phyloP scores from a whole-genome alignment of 139 green algal genomes.

The Dunaliella primolecta region DNA sequence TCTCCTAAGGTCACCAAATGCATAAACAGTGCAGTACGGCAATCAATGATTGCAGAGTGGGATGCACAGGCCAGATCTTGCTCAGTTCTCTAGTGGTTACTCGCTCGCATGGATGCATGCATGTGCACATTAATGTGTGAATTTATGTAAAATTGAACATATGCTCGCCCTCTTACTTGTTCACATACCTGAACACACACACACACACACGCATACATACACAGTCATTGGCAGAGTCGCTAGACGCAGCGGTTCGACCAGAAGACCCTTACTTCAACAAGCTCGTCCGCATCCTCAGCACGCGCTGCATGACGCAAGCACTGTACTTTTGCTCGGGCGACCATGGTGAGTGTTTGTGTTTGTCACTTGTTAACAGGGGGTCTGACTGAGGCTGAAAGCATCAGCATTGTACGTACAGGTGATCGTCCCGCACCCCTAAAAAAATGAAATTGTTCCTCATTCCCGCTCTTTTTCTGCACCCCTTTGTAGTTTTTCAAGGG shows the following conservation, averaged over 20 bases:
- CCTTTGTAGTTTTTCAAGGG: no score
- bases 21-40: no score
- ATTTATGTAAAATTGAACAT: not conserved
- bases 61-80: no score
- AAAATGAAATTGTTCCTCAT: not conserved
- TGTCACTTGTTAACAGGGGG: no score
- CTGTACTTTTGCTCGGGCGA: constrained; percentile 79
- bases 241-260: constrained; percentile 69
- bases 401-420: constrained; percentile 2
- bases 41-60: no score
- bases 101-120: not conserved
- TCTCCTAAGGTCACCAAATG: no score
- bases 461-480: no score
- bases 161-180: not conserved
- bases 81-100: not conserved
- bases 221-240: constrained; percentile 63
- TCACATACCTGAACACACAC: constrained; percentile 1
- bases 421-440: no score
- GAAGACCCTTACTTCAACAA: constrained; percentile 97
- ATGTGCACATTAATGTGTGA: no score
- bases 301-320: constrained; percentile 93
- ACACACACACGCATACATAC: constrained; percentile 10
- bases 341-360: constrained; percentile 8
- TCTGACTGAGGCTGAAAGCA: constrained; percentile 9
- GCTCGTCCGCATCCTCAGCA: constrained; percentile 95